These are phyloP conservation scores for Phytophthora sojae DNA, from an alignment of 352 stramenopile species.

Conservation along the genomic window DNA sequence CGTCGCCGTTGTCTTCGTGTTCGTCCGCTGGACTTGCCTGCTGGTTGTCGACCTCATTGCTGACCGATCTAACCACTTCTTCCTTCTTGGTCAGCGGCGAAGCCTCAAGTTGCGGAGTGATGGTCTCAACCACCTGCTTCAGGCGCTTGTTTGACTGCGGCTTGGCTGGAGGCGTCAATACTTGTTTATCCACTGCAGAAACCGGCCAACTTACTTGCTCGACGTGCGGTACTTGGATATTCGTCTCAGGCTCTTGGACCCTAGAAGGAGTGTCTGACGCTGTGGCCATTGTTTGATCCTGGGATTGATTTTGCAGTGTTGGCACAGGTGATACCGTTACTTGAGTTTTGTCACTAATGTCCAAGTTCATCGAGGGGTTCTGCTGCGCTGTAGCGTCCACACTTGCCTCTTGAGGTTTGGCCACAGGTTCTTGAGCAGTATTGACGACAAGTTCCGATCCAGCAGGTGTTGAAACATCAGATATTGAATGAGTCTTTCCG, in stretches of 20 bases:
- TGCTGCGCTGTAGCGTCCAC: background rate
- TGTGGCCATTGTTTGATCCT: background rate
- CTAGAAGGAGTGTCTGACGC: background rate
- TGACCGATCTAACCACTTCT: constrained; percentile 6
- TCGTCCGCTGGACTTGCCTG: constrained; percentile 4
- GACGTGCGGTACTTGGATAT: background rate
- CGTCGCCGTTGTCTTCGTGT: constrained; percentile 15
- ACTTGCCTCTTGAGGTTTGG: background rate
- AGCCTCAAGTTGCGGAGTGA: constrained; percentile 20
- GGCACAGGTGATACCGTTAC: background rate
- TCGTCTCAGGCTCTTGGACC: background rate
- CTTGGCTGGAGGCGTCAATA: background rate
- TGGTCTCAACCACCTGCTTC: constrained; percentile 9
- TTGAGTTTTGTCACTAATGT: background rate
- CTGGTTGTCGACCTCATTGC: constrained; percentile 19
- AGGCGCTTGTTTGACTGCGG: background rate
- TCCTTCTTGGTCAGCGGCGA: constrained; percentile 26
- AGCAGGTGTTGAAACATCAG: background rate
- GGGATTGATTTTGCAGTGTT: background rate
- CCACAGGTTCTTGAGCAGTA: background rate
- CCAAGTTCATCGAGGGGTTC: background rate
- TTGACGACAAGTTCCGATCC: background rate
- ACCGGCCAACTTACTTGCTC: background rate
- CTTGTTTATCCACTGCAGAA: background rate
- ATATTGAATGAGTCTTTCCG: background rate